These are phyloP conservation scores for Paramyrothecium roridum DNA, from an alignment of 2,329 filamentous ascomycete genomes.

Conservation along the genomic window DNA sequence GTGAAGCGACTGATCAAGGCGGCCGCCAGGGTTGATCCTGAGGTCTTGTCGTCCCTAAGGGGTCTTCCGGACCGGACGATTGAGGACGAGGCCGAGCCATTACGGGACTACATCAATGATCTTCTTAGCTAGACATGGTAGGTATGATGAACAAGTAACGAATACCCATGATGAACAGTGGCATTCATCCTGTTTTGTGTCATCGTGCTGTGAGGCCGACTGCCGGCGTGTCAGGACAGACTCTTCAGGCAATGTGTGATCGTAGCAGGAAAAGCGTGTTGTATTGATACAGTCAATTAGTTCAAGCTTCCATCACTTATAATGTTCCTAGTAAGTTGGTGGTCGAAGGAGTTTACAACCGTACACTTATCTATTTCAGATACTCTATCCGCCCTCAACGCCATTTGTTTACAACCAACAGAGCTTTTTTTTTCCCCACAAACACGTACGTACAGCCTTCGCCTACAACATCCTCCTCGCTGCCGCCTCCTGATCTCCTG, in stretches of 20 bases:
- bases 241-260: too few relatives aligned
- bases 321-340: too few relatives aligned
- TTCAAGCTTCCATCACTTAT: too few relatives aligned
- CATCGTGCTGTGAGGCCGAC: too few relatives aligned
- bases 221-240: too few relatives aligned
- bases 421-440: constrained; percentile 2
- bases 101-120: constrained; percentile 41
- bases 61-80: constrained; percentile 45
- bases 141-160: neutral
- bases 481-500: constrained; percentile 26
- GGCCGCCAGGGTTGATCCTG: constrained; percentile 35
- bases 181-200: too few relatives aligned
- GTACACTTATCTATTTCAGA: neutral
- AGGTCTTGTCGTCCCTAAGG: constrained; percentile 34
- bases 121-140: constrained; percentile 23
- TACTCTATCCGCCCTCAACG: constrained; percentile 1
- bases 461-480: constrained; percentile 31
- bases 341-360: neutral
- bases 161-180: too few relatives aligned
- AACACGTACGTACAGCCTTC: constrained; percentile 2
- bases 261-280: too few relatives aligned
- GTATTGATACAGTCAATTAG: too few relatives aligned
- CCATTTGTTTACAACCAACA: constrained; percentile 18
- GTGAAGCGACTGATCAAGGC: constrained; percentile 36
- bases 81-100: constrained; percentile 46